Evolutionary conservation across 768 basidiomycete genomes (phyloP), one percentile per base, ranked within the genome.

Genomic region (Tephrocybe sp.): DNA sequence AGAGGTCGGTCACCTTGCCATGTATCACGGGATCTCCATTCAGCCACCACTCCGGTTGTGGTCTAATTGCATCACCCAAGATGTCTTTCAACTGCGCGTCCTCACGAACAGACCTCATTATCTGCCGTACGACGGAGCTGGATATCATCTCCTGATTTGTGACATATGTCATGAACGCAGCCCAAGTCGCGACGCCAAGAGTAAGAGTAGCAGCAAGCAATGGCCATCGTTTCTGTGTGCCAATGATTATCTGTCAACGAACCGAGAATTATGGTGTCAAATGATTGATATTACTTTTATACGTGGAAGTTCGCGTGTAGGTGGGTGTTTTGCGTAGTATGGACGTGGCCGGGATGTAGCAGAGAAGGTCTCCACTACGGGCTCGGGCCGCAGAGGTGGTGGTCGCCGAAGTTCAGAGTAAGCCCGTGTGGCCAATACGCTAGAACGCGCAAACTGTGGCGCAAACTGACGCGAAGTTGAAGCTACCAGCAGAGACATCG

Each of bases 101-200:
- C 13, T 77, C 76, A 52, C 77, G 78, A 37, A 88, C 66, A 4
- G 78, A 79, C 31, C 77, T 74, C 67, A 87, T 64, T 47, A 90
- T 73, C 56, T 81, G 83, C 38, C 79, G 78, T 50, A 84, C 80
- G 24, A 90, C 82, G 3, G 89, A 90, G 53, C 82, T 85, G 21
- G 86, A 81, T 23, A 90, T 73, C 57, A 82, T 84, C 60, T 91
- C 89, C 61, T 87, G 81, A 68, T 91, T 91, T 49, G 81, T 83
- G 9, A 81, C 83, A 51, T 80, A 83, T 23, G 76, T 72, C 57
- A 88, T 74, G 63, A 91, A 91, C 6, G 73, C 74, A 3, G 68
- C 78, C 88, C 88, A 90, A 6, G 75, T 79, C 1, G 79, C 62
- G 1, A 85, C 64, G 13, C 86, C 88, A 5, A 79, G 49, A 0